A percentile compares a stretch with the other conserved stretches of the same genome.
Evolutionary conservation across 371 early-diverging fungal species (phyloP).

Genomic region (Paraphysoderma sedebokerense): DNA sequence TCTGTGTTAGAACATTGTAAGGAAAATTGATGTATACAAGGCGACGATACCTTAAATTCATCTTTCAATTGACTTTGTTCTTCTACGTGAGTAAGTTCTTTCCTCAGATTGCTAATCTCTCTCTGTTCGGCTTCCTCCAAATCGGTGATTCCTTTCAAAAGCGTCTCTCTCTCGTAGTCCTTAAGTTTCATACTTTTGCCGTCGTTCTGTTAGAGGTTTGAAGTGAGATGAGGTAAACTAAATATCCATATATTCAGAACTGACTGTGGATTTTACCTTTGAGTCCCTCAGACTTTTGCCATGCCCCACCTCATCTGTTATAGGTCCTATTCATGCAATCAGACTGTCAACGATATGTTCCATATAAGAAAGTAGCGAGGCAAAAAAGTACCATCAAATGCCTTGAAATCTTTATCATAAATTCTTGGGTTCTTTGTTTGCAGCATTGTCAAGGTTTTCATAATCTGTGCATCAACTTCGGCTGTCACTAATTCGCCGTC

Average conservation of each 20-base stretch:
- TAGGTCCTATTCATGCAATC: background rate
- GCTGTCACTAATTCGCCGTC: slow-evolving; percentile 67
- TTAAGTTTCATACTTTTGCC: slow-evolving; percentile 44
- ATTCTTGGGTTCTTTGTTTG: slow-evolving; percentile 56
- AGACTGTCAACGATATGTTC: background rate
- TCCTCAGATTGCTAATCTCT: slow-evolving; percentile 13
- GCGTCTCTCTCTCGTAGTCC: slow-evolving; percentile 56
- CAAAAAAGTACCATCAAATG: slow-evolving; percentile 35
- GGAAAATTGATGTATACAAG: too few species aligned
- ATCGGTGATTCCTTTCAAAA: slow-evolving; percentile 31
- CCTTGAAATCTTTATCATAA: slow-evolving; percentile 50
- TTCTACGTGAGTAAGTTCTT: slow-evolving; percentile 44
- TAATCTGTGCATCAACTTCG: slow-evolving; percentile 75
- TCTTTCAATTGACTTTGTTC: slow-evolving; percentile 69
- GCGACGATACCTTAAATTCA: slow-evolving; percentile 31
- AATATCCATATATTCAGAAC: background rate
- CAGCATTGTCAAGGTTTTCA: slow-evolving; percentile 72
- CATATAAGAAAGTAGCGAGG: background rate
- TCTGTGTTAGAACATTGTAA: too few species aligned
- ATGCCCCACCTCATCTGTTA: slow-evolving; percentile 29
- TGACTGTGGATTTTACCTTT: slow-evolving; percentile 19
- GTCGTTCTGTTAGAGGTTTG: background rate
- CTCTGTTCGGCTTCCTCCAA: slow-evolving; percentile 47
- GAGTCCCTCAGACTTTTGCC: slow-evolving; percentile 37
- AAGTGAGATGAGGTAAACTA: background rate